Evolutionary conservation across 2,329 filamentous ascomycete genomes (phyloP).

Genomic region (Verticillium alfalfae): DNA sequence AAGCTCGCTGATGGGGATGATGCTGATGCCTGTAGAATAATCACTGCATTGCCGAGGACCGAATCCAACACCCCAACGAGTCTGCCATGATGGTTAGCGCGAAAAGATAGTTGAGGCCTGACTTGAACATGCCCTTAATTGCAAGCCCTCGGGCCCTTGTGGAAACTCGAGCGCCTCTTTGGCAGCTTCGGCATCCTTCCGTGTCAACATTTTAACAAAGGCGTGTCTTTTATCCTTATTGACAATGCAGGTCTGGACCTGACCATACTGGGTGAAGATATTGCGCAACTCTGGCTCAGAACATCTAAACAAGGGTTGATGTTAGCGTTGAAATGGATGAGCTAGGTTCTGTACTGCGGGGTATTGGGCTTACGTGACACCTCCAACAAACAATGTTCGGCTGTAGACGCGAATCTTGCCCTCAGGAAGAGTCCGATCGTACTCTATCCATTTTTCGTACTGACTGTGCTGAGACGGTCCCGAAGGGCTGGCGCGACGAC

Average conservation of each 20-base stretch:
- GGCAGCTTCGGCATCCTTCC: conserved; percentile 75
- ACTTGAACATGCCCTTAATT: conserved; percentile 59
- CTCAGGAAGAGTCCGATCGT: conserved; percentile 66
- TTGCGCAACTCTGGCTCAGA: conserved; percentile 76
- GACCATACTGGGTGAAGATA: conserved; percentile 76
- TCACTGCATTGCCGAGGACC: conserved; percentile 96
- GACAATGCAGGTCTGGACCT: conserved; percentile 95
- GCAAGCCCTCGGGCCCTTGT: conserved; percentile 64
- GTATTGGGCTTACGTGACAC: conserved; percentile 67
- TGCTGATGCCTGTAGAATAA: conserved; percentile 83
- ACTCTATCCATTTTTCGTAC: conserved; percentile 67
- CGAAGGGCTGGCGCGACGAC: conserved; percentile 56
- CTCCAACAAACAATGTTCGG: conserved; percentile 92
- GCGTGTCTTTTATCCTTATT: conserved; percentile 98
- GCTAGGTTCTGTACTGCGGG: too few species aligned
- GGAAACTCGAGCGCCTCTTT: conserved; percentile 79
- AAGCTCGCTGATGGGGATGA: conserved; percentile 87
- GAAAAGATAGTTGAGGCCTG: too few species aligned
- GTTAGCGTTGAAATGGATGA: neutral
- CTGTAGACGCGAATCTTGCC: conserved; percentile 89
- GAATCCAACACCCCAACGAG: conserved; percentile 95
- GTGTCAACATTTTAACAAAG: conserved; percentile 97
- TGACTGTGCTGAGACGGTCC: conserved; percentile 22
- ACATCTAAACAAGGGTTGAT: conserved; percentile 40
- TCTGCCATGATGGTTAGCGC: conserved; percentile 41